Conservation (phyloP, 1,139 yeast genomes). For the Sugiyamaella neomexicana region DNA sequence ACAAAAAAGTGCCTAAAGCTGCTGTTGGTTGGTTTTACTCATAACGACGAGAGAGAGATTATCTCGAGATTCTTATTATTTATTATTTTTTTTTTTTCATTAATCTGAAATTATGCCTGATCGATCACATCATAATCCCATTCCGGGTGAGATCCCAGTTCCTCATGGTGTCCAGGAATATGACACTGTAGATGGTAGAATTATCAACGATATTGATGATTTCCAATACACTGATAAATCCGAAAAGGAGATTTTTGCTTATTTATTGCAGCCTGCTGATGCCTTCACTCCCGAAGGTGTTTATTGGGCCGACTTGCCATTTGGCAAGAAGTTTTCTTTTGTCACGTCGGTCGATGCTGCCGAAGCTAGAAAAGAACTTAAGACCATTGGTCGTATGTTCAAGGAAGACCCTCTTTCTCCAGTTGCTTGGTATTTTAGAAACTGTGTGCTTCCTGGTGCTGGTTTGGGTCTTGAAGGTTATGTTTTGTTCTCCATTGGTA, state of each 20-base stretch:
- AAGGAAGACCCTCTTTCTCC: constrained; percentile 41
- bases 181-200: constrained; percentile 39
- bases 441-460: constrained; percentile 42
- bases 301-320: constrained; percentile 45
- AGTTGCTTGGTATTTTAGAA: constrained; percentile 40
- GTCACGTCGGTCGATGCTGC: constrained; percentile 34
- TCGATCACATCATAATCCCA: constrained; percentile 36
- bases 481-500: constrained; percentile 44
- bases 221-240: constrained; percentile 33
- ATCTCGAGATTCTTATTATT: too few relatives aligned
- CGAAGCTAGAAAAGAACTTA: constrained; percentile 36
- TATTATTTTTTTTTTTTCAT: too few relatives aligned
- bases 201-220: constrained; percentile 31
- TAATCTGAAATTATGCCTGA: constrained; percentile 9
- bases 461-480: constrained; percentile 44
- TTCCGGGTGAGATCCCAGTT: constrained; percentile 40
- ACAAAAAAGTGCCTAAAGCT: too few relatives aligned
- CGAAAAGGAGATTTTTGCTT: constrained; percentile 39
- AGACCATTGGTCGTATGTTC: constrained; percentile 34
- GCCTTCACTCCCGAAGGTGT: constrained; percentile 37
- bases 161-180: constrained; percentile 42
- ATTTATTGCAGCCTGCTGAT: constrained; percentile 39
- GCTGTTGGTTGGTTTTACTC: too few relatives aligned
- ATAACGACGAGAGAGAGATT: too few relatives aligned
- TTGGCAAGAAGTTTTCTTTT: constrained; percentile 34